Conservation (phyloP, 768 basidiomycete genomes). For the Russula lepida region DNA sequence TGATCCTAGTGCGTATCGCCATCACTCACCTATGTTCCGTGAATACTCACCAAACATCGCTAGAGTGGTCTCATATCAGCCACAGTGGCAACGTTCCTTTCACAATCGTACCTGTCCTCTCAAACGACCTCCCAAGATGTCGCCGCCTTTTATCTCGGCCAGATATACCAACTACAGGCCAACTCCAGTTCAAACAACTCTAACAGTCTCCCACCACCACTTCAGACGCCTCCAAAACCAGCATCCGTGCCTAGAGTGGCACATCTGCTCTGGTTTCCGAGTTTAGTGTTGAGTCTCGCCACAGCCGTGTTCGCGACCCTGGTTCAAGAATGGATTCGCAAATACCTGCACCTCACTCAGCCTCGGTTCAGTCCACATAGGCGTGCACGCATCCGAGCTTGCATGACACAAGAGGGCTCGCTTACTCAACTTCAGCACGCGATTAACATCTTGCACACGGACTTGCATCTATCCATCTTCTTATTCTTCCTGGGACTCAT, state of each 20-base stretch:
- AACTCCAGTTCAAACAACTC: not conserved
- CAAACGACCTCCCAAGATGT: constrained; percentile 1
- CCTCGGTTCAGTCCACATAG: not conserved
- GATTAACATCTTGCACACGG: not conserved
- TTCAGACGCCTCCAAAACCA: not conserved
- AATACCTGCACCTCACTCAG: not conserved
- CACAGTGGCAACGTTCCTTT: not conserved
- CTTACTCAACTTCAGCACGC: not conserved
- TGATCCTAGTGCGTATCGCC: not conserved
- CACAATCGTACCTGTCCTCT: not conserved
- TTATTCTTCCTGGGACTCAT: not conserved
- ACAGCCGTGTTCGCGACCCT: not conserved
- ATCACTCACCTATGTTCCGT: too few species aligned
- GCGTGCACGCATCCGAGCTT: not conserved
- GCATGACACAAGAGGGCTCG: not conserved
- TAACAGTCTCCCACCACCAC: too few species aligned
- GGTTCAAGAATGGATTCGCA: constrained; percentile 2
- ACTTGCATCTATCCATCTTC: constrained; percentile 2
- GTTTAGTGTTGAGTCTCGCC: not conserved
- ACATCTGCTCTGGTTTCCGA: not conserved
- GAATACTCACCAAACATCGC: not conserved
- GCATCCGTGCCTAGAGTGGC: not conserved
- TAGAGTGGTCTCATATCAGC: constrained; percentile 7
- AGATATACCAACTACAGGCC: not conserved
- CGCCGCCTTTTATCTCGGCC: constrained; percentile 1